Conservation (phyloP, 2,329 filamentous ascomycete genomes). For the Fusarium sublunatum region DNA sequence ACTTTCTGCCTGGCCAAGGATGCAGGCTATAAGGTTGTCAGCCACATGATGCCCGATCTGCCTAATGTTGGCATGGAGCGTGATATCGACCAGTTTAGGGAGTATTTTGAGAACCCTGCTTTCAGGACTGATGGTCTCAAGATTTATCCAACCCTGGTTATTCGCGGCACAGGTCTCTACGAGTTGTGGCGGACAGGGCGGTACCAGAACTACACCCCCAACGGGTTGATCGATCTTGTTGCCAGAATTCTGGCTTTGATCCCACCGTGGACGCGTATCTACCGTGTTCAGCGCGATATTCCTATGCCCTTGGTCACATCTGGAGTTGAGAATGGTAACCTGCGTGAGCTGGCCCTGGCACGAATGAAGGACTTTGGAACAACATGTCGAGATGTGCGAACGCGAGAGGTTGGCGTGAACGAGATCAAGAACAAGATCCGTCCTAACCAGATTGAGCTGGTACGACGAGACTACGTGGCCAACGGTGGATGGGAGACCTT, state of each 20-base stretch:
- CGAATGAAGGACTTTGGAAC: constrained; percentile 99
- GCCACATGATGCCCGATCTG: constrained; percentile 99
- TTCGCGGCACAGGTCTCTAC: constrained; percentile 94
- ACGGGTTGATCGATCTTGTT: constrained; percentile 93
- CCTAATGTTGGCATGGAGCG: constrained; percentile 99
- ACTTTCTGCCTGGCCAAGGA: constrained; percentile 98
- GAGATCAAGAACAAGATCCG: constrained; percentile 99
- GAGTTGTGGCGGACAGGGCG: constrained; percentile 96
- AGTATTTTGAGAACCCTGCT: constrained; percentile 96
- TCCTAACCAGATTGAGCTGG: constrained; percentile 93
- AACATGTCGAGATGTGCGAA: constrained; percentile 94
- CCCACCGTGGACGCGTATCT: constrained; percentile 97
- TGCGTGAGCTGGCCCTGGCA: constrained; percentile 92
- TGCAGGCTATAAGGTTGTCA: constrained; percentile 98
- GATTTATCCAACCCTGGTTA: constrained; percentile 97
- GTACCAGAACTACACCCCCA: constrained; percentile 99
- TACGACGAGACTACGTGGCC: constrained; percentile 91
- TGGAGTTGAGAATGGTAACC: constrained; percentile 96
- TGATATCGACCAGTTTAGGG: constrained; percentile 94
- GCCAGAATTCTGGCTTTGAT: constrained; percentile 95
- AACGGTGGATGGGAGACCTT: constrained; percentile 99
- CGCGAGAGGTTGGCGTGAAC: constrained; percentile 96
- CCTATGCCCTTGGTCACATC: constrained; percentile 99
- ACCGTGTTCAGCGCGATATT: constrained; percentile 97
- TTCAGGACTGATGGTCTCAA: constrained; percentile 98